These are phyloP conservation scores for Trichocladium uniseriatum DNA, from an alignment of 495 filamentous ascomycete genomes.

Conservation along the genomic window DNA sequence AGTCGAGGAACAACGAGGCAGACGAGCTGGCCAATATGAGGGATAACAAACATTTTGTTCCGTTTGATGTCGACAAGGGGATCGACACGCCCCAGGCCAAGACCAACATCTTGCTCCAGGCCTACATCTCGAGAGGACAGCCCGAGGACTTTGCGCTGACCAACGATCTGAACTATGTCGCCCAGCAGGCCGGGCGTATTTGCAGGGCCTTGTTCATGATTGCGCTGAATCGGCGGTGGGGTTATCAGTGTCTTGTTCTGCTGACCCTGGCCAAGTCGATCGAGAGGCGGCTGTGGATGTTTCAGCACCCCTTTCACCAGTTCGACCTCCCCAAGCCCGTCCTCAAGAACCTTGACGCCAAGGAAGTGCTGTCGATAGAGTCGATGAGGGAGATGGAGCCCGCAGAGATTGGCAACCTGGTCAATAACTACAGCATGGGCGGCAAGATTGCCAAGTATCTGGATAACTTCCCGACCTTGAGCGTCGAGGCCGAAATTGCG, in stretches of 20 bases:
- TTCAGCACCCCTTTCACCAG: conserved; percentile 88
- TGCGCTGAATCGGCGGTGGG: conserved; percentile 87
- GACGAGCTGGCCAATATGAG: conserved; percentile 55
- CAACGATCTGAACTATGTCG: conserved; percentile 88
- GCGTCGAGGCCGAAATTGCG: conserved; percentile 85
- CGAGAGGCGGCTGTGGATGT: conserved; percentile 89
- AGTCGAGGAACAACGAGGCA: conserved; percentile 76
- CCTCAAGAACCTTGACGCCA: conserved; percentile 71
- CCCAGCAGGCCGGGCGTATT: conserved; percentile 90
- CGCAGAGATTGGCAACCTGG: conserved; percentile 80
- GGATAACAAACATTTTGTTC: conserved; percentile 54
- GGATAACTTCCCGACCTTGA: conserved; percentile 85
- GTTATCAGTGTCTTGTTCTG: conserved; percentile 83
- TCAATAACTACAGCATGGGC: conserved; percentile 84
- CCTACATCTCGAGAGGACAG: conserved; percentile 82
- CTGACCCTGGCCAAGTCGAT: conserved; percentile 90
- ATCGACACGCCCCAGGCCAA: conserved; percentile 77
- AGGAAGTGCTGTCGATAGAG: conserved; percentile 65
- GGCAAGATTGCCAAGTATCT: conserved; percentile 69
- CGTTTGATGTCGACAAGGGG: conserved; percentile 63
- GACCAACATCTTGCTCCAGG: conserved; percentile 90
- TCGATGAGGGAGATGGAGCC: conserved; percentile 82
- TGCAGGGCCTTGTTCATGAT: conserved; percentile 96
- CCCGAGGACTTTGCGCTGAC: conserved; percentile 87
- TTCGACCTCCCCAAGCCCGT: conserved; percentile 84